Evolutionary conservation across 2,329 filamentous ascomycete genomes (phyloP), one percentile per base, ranked within the genome.

Genomic region (Aplosporella prunicola): DNA sequence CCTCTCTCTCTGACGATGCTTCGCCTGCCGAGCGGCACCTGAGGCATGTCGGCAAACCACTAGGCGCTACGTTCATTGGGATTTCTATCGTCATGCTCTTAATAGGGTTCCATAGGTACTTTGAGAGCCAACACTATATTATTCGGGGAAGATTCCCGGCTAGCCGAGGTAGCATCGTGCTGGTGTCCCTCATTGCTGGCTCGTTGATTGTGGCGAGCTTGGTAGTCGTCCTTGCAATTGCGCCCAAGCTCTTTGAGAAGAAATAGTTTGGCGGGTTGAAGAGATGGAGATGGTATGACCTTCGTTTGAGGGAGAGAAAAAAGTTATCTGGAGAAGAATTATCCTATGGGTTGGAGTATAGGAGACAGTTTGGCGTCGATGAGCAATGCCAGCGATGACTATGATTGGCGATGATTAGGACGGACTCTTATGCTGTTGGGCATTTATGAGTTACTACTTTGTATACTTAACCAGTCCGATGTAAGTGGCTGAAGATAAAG

Each of bases 101-200:
- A 39, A 67, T 89, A 35, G 84, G 84, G 5, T 88, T 86, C 56
- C 78, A 82, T 52, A 69, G 84, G 35, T 91, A 86, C 57, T 80
- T 85, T 49, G 77, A 84, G 53, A 72, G 74, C 15, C 84, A 91
- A 62, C 71, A 82, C 50, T 91, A 85, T 74, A 74, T 91, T 16
- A 79, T 89, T 43, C 64, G 73, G 45, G 82, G 83, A 49, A 87
- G 87, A 57, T 88, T 88, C 49, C 82, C 83, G 0, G 82, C 83
- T 6, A 82, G 80, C 48, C 69, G 84, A 45, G 82, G 82, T 4
- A 85, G 82, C 15, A 76, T 91, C 29, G 64, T 85, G 31, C 48
- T 87, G 24, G 74, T 89, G 20, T 74, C 78, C 7, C 58, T 74
- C 13, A 71, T 87, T 29, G 76, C 82, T 2, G 69, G 63, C 9